A percentile compares a stretch with the other conserved stretches of the same genome.
Conservation (phyloP, 768 basidiomycete species). For the Psilocybe cyanescens region DNA sequence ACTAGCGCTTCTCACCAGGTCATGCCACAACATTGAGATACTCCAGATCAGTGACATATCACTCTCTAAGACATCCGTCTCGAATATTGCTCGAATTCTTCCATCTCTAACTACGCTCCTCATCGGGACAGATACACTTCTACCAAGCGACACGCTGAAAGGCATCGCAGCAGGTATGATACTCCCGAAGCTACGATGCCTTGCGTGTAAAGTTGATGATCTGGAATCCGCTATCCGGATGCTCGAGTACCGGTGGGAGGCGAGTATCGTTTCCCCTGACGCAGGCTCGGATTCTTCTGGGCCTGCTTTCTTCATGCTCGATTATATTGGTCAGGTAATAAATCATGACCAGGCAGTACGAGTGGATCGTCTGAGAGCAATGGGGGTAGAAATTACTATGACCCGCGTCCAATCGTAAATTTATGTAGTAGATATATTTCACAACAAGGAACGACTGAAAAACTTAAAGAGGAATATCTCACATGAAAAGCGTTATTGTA, state of each 20-base stretch:
- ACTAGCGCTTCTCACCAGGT: conserved; percentile 5
- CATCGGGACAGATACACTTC: conserved; percentile 1
- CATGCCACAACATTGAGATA: conserved; percentile 5
- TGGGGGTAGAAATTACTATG: conserved; percentile 2
- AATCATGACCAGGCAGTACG: conserved; percentile 3
- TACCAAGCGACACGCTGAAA: neutral
- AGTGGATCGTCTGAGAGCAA: conserved; percentile 5
- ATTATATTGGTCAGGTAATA: conserved; percentile 2
- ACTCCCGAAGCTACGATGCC: conserved; percentile 2
- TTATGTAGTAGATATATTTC: no score
- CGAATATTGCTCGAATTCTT: neutral
- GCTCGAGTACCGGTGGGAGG: conserved; percentile 4
- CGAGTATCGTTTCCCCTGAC: neutral
- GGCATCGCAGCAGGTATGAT: neutral
- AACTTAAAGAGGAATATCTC: no score
- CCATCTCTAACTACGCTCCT: conserved; percentile 2
- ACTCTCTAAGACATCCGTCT: neutral
- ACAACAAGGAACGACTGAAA: no score
- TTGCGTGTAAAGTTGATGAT: conserved; percentile 3
- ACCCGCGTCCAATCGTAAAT: neutral
- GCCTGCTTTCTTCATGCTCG: conserved; percentile 2
- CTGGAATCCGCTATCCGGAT: neutral
- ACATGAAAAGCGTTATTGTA: no score
- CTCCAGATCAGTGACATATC: conserved; percentile 4
- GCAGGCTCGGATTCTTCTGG: neutral